Conservation (phyloP, 139 green algal genomes). For the Chlorella sp. region DNA sequence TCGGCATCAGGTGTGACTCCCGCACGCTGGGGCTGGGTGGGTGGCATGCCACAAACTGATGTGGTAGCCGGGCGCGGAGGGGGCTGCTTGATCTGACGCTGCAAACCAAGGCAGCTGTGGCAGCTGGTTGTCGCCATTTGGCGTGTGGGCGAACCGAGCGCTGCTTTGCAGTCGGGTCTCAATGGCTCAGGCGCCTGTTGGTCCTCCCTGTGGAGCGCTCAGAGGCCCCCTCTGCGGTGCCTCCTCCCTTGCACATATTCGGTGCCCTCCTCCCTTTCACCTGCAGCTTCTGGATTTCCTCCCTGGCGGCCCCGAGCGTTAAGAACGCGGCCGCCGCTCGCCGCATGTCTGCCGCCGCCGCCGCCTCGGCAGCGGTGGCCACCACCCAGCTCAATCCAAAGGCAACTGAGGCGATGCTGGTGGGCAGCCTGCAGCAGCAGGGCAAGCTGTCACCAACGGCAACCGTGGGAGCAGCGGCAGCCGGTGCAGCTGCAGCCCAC, state of each 20-base stretch:
- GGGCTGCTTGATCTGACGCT: no score
- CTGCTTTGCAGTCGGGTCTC: no score
- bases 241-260: no score
- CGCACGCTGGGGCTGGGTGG: background rate
- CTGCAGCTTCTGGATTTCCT: constrained; percentile 48
- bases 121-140: no score
- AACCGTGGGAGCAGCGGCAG: background rate
- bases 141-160: no score
- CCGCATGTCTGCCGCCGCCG: constrained; percentile 8
- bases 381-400: background rate
- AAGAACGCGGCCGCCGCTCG: constrained; percentile 11
- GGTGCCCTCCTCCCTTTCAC: constrained; percentile 34
- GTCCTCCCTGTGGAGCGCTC: no score
- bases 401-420: constrained; percentile 1
- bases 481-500: background rate
- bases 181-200: no score
- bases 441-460: background rate
- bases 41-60: no score
- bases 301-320: constrained; percentile 17
- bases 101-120: no score
- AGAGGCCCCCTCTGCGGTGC: no score
- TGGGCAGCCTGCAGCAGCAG: constrained; percentile 8
- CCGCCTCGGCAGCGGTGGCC: constrained; percentile 10
- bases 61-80: no score
- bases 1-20: constrained; percentile 63